These are phyloP conservation scores for Proteromonas lacertae DNA, from an alignment of 352 stramenopile species.

Conservation along the genomic window DNA sequence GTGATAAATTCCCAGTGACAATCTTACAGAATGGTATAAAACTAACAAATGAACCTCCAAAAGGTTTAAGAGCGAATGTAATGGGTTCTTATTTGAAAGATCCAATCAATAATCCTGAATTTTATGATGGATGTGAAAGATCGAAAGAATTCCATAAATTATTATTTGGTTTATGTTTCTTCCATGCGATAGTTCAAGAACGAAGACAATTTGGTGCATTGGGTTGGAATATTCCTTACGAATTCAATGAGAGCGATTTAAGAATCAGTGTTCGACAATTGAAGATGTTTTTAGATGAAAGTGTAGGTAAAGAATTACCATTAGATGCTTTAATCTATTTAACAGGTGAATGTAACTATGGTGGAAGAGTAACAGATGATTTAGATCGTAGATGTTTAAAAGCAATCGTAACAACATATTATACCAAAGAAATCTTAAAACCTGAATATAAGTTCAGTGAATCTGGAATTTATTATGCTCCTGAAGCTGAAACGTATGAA, in stretches of 20 bases:
- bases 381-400: constrained; percentile 52
- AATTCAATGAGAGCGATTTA: constrained; percentile 68
- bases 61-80: constrained; percentile 50
- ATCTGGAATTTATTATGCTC: constrained; percentile 9
- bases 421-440: constrained; percentile 30
- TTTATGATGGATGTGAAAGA: constrained; percentile 15
- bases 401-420: constrained; percentile 47
- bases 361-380: constrained; percentile 60
- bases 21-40: constrained; percentile 78
- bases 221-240: constrained; percentile 76
- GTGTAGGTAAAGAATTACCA: constrained; percentile 13
- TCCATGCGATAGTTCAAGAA: constrained; percentile 64
- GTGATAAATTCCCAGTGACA: constrained; percentile 49
- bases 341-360: constrained; percentile 69
- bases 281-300: constrained; percentile 19
- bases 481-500: constrained; percentile 3
- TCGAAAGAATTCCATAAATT: constrained; percentile 30
- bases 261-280: constrained; percentile 23
- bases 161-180: constrained; percentile 62
- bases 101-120: constrained; percentile 40
- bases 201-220: constrained; percentile 51
- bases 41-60: constrained; percentile 68
- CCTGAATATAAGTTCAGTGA: constrained; percentile 9
- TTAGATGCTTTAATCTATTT: constrained; percentile 56
- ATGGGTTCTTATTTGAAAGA: constrained; percentile 52